Evolutionary conservation across 768 basidiomycete species (phyloP), one percentile per base, ranked within the genome.

Genomic region (Podaxis sp.): DNA sequence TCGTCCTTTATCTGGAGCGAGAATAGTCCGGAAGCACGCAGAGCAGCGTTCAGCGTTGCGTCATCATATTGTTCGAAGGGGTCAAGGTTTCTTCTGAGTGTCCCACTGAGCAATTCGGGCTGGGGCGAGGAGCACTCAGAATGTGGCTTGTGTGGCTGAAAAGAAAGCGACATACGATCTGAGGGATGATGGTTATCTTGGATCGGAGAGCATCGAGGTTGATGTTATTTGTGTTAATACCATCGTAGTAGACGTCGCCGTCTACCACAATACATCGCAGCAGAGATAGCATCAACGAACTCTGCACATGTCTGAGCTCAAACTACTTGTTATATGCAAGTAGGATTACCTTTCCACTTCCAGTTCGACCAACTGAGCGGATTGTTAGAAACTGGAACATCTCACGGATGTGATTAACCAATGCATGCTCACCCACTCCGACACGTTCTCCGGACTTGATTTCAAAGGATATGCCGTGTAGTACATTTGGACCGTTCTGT

Each of bases 31-130:
- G 76, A 70, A 30, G 82, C 71, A 13, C 72, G 73, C 11, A 78
- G 69, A 7, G 78, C 76, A 24, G 72, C 70, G 54, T 78, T 79
- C 53, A 78, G 36, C 20, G 15, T 26, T 12, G 71, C 68, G 66
- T 87, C 85, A 5, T 83, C 79, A 63, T 84, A 79, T 57, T 82
- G 79, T n/a, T 76, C 75, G 66, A 87, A 87, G 0, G 85, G 86
- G 67, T 88, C 87, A 17, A 88, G 71, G 66, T 89, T 89, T 66
- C 80, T 79, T 12, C 87, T 74, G 4, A 89, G 71, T 2, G 85
- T 82, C 0, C 88, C 88, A 17, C 80, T 78, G 64, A 88, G 78
- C 2, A 90, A 75, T 60, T 78, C 76, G 37, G 77, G 76, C 77
- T 78, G 52, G 49, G 24, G 3, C 36, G 41, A n/a, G 33, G 36